These are phyloP conservation scores for Wickerhamiella dianesei DNA, from an alignment of 805 yeast species.

Conservation along the genomic window DNA sequence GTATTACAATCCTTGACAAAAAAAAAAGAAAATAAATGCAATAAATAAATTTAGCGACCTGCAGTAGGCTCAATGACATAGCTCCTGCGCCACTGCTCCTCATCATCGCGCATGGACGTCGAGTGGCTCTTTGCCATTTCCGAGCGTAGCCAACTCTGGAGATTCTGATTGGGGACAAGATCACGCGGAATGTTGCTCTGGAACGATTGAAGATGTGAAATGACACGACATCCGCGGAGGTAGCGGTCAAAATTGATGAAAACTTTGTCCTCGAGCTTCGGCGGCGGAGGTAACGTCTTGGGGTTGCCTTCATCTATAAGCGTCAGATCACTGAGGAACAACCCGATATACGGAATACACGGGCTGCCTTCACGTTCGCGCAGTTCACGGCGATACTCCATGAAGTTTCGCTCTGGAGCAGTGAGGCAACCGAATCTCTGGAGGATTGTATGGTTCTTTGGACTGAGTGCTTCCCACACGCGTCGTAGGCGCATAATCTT, in stretches of 20 bases:
- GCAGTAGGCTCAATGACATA: constrained; percentile 24
- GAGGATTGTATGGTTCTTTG: constrained; percentile 19
- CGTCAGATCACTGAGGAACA: constrained; percentile 26
- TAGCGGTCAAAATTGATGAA: constrained; percentile 27
- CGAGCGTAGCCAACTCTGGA: constrained; percentile 24
- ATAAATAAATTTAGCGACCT: constrained; percentile 3
- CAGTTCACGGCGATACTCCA: constrained; percentile 22
- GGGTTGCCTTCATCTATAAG: constrained; percentile 29
- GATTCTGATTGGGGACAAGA: constrained; percentile 12
- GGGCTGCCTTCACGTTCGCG: constrained; percentile 18
- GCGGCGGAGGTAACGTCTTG: constrained; percentile 9
- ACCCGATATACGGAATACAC: constrained; percentile 27
- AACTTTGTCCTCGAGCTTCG: neutral
- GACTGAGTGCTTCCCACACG: constrained; percentile 24
- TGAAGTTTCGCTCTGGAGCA: constrained; percentile 26
- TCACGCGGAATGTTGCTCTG: constrained; percentile 19
- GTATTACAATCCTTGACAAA: too few species aligned
- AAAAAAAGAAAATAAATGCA: neutral
- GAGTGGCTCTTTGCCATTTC: constrained; percentile 24
- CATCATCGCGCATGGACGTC: constrained; percentile 19
- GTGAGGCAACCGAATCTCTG: constrained; percentile 20
- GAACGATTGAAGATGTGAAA: constrained; percentile 24
- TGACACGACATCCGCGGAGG: constrained; percentile 20
- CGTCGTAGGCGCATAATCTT: constrained; percentile 24
- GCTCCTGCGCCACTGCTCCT: constrained; percentile 27